Evolutionary conservation across 495 filamentous ascomycete genomes (phyloP).

Genomic region (Geopyxis carbonaria): DNA sequence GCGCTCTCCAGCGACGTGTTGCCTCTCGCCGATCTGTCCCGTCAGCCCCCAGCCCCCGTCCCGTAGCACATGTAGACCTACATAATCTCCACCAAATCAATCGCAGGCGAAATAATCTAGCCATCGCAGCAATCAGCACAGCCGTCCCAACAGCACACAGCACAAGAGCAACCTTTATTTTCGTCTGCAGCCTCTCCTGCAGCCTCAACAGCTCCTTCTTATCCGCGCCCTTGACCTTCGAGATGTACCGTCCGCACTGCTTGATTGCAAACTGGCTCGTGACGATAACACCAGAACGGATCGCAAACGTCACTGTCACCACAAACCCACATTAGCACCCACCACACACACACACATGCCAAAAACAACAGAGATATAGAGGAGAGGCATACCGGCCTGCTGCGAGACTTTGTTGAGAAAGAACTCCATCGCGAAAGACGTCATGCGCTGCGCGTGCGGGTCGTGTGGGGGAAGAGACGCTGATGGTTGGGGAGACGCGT

Average conservation of each 20-base stretch:
- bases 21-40: constrained; percentile 65
- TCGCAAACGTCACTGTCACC: constrained; percentile 17
- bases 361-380: background rate
- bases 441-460: no score
- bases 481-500: no score
- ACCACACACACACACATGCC: no score
- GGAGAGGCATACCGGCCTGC: constrained; percentile 14
- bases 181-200: constrained; percentile 61
- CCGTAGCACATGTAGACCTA: constrained; percentile 27
- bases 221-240: constrained; percentile 52
- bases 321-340: no score
- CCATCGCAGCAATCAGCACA: background rate
- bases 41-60: constrained; percentile 3
- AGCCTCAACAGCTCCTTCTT: constrained; percentile 52
- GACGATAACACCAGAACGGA: constrained; percentile 62
- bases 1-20: constrained; percentile 88
- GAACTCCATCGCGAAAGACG: no score
- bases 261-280: constrained; percentile 72
- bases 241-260: constrained; percentile 64
- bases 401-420: constrained; percentile 24
- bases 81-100: constrained; percentile 90
- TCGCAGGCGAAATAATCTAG: constrained; percentile 76
- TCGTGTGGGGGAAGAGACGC: no score
- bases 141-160: constrained; percentile 19
- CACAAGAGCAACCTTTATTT: constrained; percentile 73